Conservation (phyloP, 2,329 filamentous ascomycete genomes). For the Ophiocordyceps unilateralis region DNA sequence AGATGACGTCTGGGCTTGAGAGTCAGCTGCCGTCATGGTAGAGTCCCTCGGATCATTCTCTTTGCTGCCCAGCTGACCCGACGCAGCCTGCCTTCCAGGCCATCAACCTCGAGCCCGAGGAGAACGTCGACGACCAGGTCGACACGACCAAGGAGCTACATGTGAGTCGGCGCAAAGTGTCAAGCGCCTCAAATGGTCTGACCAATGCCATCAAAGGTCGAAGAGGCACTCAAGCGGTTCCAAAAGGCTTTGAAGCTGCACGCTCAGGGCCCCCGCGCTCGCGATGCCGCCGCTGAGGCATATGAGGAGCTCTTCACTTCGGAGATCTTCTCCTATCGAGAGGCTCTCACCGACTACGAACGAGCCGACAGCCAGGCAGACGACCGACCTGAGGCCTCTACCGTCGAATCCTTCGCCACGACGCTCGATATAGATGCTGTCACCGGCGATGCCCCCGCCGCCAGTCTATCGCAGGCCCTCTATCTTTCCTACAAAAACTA, state of each 20-base stretch:
- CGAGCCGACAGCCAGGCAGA: slow-evolving; percentile 44
- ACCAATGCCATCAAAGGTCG: slow-evolving; percentile 37
- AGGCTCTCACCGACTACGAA: slow-evolving; percentile 71
- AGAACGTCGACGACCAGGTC: slow-evolving; percentile 75
- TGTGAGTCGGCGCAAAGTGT: slow-evolving; percentile 17
- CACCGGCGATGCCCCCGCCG: slow-evolving; percentile 57
- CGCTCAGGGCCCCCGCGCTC: slow-evolving; percentile 64
- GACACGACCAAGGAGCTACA: slow-evolving; percentile 94
- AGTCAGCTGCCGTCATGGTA: background rate
- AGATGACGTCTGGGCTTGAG: background rate
- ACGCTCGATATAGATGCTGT: slow-evolving; percentile 39
- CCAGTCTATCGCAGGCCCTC: slow-evolving; percentile 71
- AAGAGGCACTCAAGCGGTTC: slow-evolving; percentile 90
- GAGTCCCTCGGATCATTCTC: background rate
- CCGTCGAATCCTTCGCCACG: slow-evolving; percentile 29
- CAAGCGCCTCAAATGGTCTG: too few relatives aligned
- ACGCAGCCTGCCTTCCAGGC: slow-evolving; percentile 55
- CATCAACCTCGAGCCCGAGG: slow-evolving; percentile 87
- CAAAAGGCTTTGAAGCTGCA: slow-evolving; percentile 83
- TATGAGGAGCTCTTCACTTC: slow-evolving; percentile 77
- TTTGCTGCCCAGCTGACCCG: background rate
- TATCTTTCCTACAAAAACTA: slow-evolving; percentile 93
- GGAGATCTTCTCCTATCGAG: slow-evolving; percentile 85
- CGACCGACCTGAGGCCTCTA: slow-evolving; percentile 19
- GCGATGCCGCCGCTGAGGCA: slow-evolving; percentile 59